Evolutionary conservation across 2,329 filamentous ascomycete species (phyloP).

Genomic region (Trichoderma cornu-damae): DNA sequence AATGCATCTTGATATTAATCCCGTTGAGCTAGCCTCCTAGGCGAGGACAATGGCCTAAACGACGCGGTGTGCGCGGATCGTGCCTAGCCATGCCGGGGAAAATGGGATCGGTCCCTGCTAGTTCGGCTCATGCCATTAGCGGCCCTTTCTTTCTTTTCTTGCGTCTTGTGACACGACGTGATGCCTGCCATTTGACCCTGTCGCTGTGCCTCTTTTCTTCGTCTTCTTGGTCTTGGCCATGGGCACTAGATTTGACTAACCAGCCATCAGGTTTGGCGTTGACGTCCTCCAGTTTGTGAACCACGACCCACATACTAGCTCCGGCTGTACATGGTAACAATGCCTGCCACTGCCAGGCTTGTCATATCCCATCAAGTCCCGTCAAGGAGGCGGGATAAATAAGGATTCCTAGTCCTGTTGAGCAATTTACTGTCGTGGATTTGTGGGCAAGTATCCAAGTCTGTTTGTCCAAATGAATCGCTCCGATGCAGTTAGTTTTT

Average conservation of each 20-base stretch:
- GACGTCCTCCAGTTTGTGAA: background rate
- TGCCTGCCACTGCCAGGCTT: too few species aligned
- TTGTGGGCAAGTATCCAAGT: background rate
- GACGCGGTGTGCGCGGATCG: constrained; percentile 5
- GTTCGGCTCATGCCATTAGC: background rate
- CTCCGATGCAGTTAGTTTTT: too few species aligned
- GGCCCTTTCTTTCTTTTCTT: background rate
- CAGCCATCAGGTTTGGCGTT: background rate
- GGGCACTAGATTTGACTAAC: background rate
- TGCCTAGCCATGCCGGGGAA: constrained; percentile 11
- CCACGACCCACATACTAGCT: too few species aligned
- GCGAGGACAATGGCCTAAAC: background rate
- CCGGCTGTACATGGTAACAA: background rate
- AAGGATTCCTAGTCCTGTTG: background rate
- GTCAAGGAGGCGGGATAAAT: background rate
- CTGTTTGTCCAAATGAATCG: background rate
- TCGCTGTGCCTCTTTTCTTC: background rate
- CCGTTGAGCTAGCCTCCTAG: background rate
- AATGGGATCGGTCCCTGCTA: constrained; percentile 15
- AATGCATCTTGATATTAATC: constrained; percentile 16
- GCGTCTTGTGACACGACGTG: background rate
- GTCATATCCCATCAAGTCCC: background rate
- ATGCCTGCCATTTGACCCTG: background rate
- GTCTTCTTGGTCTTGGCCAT: background rate
- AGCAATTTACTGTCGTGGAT: background rate